Base-by-base conservation (phyloP, 257 asterid genomes). In the Petunia axillaris region DNA sequence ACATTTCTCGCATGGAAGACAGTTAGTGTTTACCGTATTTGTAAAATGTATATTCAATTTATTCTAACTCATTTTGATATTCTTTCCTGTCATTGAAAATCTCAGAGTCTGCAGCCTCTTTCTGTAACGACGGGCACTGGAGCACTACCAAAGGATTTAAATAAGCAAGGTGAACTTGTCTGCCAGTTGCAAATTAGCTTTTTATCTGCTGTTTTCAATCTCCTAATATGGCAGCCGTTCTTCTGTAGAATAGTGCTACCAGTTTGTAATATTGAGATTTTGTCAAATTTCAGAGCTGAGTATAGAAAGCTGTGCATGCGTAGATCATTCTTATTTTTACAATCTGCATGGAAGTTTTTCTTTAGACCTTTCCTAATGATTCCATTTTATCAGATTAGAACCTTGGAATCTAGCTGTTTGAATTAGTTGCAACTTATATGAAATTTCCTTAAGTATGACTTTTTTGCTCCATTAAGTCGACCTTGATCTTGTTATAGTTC, bases 131-230 rank as follows among this genome's bases (percentile, higher is more conserved):
- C 60, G 4, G 36, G 81, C 37, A 25, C 60, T 58, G 71, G 81
- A 60, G 41, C 59, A 59, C 59, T 77, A 71, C 59, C 71, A 77
- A 77, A 59, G 53, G 71, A 4, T 77, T 59, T 77, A 43, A 59
- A 59, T 46, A 77, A 63, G 80, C 68, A 77, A 77, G 80, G 80
- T 77, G 25, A 77, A 77, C 59, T 77, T 43, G 71, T 59, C 44
- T 46, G 14, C 55, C 14, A 16, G 41, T 60, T 59, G 36, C 43
- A 36, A 58, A 36, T 43, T 41, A 43, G 71, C 35, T 48, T 48
- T 71, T 48, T 36, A 71, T 48, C 25, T 70, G 10, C 77, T 25
- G 39, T 44, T 16, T 9, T 15, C 39, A 41, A 35, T 70, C 59
- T 48, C 44, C 62, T 46, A 71, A 50, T 50, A 71, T 35, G 77